phyloP scores from a whole-genome alignment of 2,329 filamentous ascomycete species.

The Hypomyces perniciosus region DNA sequence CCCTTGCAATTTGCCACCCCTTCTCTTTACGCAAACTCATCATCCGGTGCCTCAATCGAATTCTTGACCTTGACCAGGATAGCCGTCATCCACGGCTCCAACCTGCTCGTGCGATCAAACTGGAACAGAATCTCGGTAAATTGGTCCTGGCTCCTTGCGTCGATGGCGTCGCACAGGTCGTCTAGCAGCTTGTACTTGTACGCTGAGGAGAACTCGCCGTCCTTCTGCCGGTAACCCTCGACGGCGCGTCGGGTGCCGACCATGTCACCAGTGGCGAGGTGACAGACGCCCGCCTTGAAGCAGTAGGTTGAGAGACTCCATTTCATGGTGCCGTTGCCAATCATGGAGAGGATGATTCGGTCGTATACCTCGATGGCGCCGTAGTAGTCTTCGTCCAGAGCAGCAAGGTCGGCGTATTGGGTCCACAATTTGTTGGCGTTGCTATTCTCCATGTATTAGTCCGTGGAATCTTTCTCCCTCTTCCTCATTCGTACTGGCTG shows the following conservation, averaged over 20 bases:
- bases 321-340: conserved; percentile 88
- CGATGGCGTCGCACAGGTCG: conserved; percentile 69
- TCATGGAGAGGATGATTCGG: conserved; percentile 68
- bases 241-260: conserved; percentile 75
- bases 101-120: conserved; percentile 85
- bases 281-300: conserved; percentile 88
- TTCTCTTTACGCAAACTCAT: conserved; percentile 34
- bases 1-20: not conserved
- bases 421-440: conserved; percentile 91
- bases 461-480: not conserved
- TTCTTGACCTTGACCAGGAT: conserved; percentile 78
- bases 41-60: conserved; percentile 57
- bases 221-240: conserved; percentile 73
- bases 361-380: conserved; percentile 79
- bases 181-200: conserved; percentile 75
- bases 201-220: conserved; percentile 68
- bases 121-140: conserved; percentile 85
- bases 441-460: conserved; percentile 33
- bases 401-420: conserved; percentile 84
- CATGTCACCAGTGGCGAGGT: conserved; percentile 67
- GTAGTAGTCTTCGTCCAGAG: conserved; percentile 76
- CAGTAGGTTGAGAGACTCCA: conserved; percentile 96
- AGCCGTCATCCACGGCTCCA: conserved; percentile 96
- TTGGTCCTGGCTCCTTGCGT: conserved; percentile 70
- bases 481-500: not conserved